phyloP scores from a whole-genome alignment of 495 filamentous ascomycete genomes.

The Acidiella bohemica region DNA sequence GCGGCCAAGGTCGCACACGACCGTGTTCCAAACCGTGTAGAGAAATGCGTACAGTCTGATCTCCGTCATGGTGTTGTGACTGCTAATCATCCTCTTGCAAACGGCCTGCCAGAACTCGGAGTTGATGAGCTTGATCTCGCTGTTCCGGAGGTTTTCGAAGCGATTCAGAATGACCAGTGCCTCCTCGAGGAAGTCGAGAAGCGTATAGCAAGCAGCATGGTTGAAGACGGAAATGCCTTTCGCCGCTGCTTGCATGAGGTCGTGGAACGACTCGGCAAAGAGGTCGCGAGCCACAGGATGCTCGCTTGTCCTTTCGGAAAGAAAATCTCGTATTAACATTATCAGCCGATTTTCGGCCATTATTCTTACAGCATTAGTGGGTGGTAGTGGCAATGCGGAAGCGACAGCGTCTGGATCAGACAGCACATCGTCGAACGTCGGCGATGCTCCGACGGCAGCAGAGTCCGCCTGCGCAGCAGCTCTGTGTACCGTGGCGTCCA shows the following conservation, averaged over 20 bases:
- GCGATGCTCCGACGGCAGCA: constrained; percentile 40
- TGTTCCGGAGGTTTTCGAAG: constrained; percentile 38
- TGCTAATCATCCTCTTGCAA: constrained; percentile 67
- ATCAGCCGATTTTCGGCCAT: constrained; percentile 91
- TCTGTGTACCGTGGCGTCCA: constrained; percentile 79
- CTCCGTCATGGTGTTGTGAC: constrained; percentile 89
- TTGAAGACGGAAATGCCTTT: constrained; percentile 70
- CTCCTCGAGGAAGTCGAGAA: constrained; percentile 90
- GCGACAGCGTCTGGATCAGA: constrained; percentile 50
- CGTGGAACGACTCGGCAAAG: constrained; percentile 68
- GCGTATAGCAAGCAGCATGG: constrained; percentile 75
- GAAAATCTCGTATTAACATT: constrained; percentile 71
- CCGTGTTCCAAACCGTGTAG: constrained; percentile 65
- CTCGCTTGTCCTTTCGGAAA: constrained; percentile 50
- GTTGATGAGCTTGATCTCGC: constrained; percentile 40
- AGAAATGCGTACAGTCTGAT: constrained; percentile 78
- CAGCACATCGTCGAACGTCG: constrained; percentile 67
- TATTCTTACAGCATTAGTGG: constrained; percentile 54
- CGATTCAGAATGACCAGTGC: constrained; percentile 46
- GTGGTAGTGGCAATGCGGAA: constrained; percentile 50
- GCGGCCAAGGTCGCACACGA: constrained; percentile 50
- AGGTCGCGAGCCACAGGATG: constrained; percentile 42
- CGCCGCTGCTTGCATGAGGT: constrained; percentile 57
- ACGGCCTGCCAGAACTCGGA: constrained; percentile 88
- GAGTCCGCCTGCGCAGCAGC: constrained; percentile 33